Conservation (phyloP, 2,329 filamentous ascomycete genomes). For the Paecilomyces niveus region DNA sequence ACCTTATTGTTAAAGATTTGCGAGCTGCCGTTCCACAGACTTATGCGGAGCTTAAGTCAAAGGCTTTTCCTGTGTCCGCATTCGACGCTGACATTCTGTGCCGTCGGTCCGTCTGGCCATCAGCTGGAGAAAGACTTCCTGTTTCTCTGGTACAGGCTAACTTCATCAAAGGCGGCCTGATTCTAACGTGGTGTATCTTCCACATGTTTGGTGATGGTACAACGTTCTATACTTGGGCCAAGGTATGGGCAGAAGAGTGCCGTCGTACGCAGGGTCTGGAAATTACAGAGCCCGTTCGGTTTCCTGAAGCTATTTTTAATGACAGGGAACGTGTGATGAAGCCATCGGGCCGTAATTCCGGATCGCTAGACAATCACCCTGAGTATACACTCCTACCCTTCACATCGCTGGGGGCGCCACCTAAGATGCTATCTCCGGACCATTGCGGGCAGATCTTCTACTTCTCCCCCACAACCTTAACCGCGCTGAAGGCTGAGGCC, state of each 20-base stretch:
- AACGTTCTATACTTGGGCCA: conserved; percentile 23
- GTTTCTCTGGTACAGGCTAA: conserved; percentile 40
- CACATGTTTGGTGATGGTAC: conserved; percentile 30
- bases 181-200: conserved; percentile 35
- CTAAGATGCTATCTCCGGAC: conserved; percentile 23
- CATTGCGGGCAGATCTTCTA: conserved; percentile 28
- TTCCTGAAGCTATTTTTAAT: conserved; percentile 20
- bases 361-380: conserved; percentile 21
- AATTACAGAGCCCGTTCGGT: conserved; percentile 12
- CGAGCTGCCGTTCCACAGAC: conserved; percentile 23
- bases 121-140: conserved; percentile 34
- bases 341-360: conserved; percentile 20
- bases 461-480: conserved; percentile 21
- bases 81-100: conserved; percentile 41
- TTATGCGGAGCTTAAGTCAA: conserved; percentile 29
- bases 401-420: conserved; percentile 20
- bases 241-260: conserved; percentile 31
- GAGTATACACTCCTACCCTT: conserved; percentile 24
- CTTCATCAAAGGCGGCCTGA: conserved; percentile 43
- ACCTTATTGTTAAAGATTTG: conserved; percentile 38
- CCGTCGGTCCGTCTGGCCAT: conserved; percentile 14
- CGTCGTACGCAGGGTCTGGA: conserved; percentile 21
- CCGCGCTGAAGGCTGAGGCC: conserved; percentile 23
- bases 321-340: conserved; percentile 23
- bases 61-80: conserved; percentile 40